These are phyloP conservation scores for Penicillium simplicissimum DNA, from an alignment of 495 filamentous ascomycete species.

Conservation along the genomic window DNA sequence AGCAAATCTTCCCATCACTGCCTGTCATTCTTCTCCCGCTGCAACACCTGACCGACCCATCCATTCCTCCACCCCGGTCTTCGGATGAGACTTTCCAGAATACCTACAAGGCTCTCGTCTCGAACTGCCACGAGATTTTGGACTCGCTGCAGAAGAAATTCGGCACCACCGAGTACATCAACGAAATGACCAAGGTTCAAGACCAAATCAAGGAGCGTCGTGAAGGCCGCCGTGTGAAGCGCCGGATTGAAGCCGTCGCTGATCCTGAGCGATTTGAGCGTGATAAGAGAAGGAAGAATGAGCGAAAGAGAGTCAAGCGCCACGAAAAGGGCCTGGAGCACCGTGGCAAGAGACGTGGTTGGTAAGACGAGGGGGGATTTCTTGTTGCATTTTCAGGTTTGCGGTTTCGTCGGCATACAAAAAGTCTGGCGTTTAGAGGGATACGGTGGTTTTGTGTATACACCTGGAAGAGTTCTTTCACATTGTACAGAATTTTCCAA, in stretches of 20 bases:
- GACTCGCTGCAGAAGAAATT: constrained; percentile 76
- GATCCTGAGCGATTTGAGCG: constrained; percentile 75
- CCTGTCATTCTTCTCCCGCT: constrained; percentile 72
- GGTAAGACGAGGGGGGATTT: constrained; percentile 38
- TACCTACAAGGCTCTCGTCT: constrained; percentile 64
- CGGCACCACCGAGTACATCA: constrained; percentile 76
- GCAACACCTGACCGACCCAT: constrained; percentile 78
- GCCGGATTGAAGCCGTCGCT: constrained; percentile 79
- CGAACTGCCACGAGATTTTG: constrained; percentile 70
- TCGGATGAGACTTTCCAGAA: constrained; percentile 65
- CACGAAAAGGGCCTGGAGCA: constrained; percentile 73
- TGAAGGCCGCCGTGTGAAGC: constrained; percentile 72
- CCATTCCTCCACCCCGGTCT: constrained; percentile 67
- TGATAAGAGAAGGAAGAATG: constrained; percentile 82
- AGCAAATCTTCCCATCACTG: constrained; percentile 60
- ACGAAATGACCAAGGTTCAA: constrained; percentile 65
- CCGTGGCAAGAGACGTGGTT: constrained; percentile 69
- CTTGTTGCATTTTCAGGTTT: constrained; percentile 23
- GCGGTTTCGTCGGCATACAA: constrained; percentile 31
- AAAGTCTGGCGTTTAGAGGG: constrained; percentile 30
- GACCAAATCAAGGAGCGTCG: constrained; percentile 67
- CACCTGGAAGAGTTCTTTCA: constrained; percentile 11
- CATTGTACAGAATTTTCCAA: constrained; percentile 14
- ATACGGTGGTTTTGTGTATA: constrained; percentile 10
- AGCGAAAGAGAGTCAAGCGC: constrained; percentile 78